phyloP scores from a whole-genome alignment of 2,329 filamentous ascomycete genomes.

The Calonectria pseudoreteaudii region DNA sequence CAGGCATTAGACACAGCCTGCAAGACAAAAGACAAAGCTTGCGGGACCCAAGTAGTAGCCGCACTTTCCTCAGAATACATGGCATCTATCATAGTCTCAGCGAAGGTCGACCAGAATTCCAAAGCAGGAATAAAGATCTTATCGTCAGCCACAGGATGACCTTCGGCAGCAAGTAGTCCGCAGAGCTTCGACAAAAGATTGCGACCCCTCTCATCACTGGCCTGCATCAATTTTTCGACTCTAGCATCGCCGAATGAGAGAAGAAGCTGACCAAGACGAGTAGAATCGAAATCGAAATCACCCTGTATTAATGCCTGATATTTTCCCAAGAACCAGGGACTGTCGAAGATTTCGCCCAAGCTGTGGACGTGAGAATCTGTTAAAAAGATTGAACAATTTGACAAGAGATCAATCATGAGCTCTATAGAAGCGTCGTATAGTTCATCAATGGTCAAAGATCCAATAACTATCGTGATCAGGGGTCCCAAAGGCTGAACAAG shows the following conservation, averaged over 20 bases:
- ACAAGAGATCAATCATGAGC: constrained; percentile 73
- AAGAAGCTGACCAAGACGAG: constrained; percentile 75
- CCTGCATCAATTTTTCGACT: constrained; percentile 68
- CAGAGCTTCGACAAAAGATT: constrained; percentile 70
- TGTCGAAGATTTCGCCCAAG: constrained; percentile 70
- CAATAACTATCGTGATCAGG: constrained; percentile 70
- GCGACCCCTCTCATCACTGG: constrained; percentile 61
- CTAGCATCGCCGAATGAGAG: constrained; percentile 77
- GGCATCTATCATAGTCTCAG: constrained; percentile 74
- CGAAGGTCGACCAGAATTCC: constrained; percentile 85
- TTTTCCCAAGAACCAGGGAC: constrained; percentile 67
- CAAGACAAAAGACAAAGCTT: constrained; percentile 70
- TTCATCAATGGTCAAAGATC: constrained; percentile 68
- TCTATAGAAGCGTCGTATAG: constrained; percentile 72
- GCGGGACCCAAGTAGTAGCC: constrained; percentile 65
- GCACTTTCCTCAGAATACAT: constrained; percentile 63
- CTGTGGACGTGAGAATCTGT: constrained; percentile 67
- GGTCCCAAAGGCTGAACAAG: constrained; percentile 70
- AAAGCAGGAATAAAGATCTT: constrained; percentile 79
- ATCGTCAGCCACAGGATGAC: constrained; percentile 78
- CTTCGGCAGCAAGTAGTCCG: constrained; percentile 73
- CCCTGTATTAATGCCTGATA: constrained; percentile 68
- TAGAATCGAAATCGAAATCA: constrained; percentile 72
- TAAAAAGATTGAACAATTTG: constrained; percentile 74
- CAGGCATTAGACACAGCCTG: constrained; percentile 75